phyloP scores from a whole-genome alignment of 2,329 filamentous ascomycete species.

The Triangularia verruculosa region DNA sequence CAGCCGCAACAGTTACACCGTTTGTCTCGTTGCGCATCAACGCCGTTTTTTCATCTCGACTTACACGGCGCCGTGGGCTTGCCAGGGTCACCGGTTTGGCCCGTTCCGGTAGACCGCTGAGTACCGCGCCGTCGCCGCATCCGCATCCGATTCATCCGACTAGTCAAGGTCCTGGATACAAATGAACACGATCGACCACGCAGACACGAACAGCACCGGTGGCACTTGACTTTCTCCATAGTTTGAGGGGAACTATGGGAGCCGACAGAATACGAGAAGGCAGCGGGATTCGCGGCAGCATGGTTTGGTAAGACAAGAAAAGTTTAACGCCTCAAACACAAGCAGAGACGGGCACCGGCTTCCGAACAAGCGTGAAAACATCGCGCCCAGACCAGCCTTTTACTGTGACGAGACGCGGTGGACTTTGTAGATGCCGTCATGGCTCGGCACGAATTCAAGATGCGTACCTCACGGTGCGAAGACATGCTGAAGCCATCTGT shows the following conservation, averaged over 20 bases:
- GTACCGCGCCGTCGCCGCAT: background rate
- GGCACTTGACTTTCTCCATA: background rate
- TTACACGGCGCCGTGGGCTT: background rate
- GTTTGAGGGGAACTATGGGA: background rate
- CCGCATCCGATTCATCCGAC: background rate
- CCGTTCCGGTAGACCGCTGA: constrained; percentile 11
- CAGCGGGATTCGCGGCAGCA: background rate
- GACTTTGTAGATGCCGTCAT: constrained; percentile 18
- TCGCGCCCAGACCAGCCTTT: background rate
- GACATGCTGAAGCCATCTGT: background rate
- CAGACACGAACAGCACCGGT: background rate
- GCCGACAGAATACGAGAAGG: background rate
- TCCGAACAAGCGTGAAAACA: background rate
- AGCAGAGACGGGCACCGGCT: background rate
- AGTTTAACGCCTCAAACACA: background rate
- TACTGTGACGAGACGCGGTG: constrained; percentile 11
- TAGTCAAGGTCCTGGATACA: background rate
- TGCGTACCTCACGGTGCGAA: constrained; percentile 6
- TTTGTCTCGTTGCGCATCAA: background rate
- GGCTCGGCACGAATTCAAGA: constrained; percentile 2
- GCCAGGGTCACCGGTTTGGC: constrained; percentile 10
- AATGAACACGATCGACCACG: background rate
- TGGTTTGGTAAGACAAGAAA: background rate
- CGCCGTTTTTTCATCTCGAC: background rate
- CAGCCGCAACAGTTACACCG: background rate